phyloP scores from a whole-genome alignment of 495 filamentous ascomycete species.

The Penicillium subrubescens region DNA sequence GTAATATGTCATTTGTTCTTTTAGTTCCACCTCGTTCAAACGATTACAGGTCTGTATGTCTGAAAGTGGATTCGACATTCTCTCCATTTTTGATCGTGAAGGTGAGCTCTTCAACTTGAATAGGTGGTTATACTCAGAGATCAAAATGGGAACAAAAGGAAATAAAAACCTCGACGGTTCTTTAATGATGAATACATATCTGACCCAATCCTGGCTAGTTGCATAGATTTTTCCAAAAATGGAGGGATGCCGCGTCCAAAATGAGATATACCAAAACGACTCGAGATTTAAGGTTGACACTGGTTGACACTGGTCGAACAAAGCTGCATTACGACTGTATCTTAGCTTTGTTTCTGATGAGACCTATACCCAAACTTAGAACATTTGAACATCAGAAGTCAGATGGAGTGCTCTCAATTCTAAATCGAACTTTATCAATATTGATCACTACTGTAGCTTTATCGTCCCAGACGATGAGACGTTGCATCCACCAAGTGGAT shows the following conservation, averaged over 20 bases:
- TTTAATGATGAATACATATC: not conserved
- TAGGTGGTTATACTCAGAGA: not conserved
- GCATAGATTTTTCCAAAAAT: not conserved
- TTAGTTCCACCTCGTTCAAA: not conserved
- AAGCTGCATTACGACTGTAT: not conserved
- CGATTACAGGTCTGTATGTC: not conserved
- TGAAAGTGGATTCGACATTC: not conserved
- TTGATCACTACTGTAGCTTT: not conserved
- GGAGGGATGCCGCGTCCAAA: not conserved
- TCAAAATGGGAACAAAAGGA: not conserved
- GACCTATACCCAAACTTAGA: not conserved
- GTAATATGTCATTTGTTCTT: not conserved
- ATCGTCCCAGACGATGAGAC: not conserved
- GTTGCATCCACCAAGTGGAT: constrained; percentile 5
- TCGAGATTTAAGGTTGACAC: not conserved
- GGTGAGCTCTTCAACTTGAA: not conserved
- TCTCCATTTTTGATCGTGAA: not conserved
- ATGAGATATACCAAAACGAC: not conserved
- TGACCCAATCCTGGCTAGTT: not conserved
- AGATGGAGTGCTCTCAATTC: not conserved
- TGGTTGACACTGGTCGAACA: not conserved
- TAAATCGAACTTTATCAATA: not conserved
- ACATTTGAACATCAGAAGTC: not conserved
- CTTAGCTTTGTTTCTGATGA: not conserved
- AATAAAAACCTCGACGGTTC: not conserved